Evolutionary conservation across 1,139 yeast species (phyloP), one percentile per base, ranked within the genome.

Genomic region (Suhomyces bolitotheri): DNA sequence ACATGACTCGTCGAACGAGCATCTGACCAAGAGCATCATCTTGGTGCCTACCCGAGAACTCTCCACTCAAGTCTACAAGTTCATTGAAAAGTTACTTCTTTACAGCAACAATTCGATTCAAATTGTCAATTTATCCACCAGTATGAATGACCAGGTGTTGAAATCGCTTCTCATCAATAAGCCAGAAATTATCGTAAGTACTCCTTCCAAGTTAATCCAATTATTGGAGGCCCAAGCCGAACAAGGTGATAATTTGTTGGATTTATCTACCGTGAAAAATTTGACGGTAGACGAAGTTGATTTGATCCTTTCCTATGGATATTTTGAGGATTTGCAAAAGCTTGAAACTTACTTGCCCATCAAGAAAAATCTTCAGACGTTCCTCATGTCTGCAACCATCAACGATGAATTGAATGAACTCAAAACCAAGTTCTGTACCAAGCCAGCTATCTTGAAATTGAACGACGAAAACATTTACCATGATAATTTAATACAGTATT

Each of bases 211-310:
- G 52, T 73, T 90, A 39, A 67, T 85, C 31, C 67, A 70, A 31
- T 71, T 73, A n/a, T 57, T 83, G 36, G 82, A 80, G 40, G 31
- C 36, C 7, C 36, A 36, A 20, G 73, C 73, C 35, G 64, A 66
- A 34, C 66, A 67, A 20, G 57, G 68, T 24, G 56, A 55, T 6
- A 53, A 58, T 11, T 54, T 68, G 23, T 53, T 80, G 10, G 70
- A 75, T 36, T 64, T 83, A 43, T 68, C 74, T 17, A 62, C 71
- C 20, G 75, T 92, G 36, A 73, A 73, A 41, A 86, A 77, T 54
- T 64, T 92, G 39, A 95, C 89, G 24, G 85, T 94, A 46, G 99
- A 94, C 66, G 99, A 94, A 62, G 97, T 95, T 13, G 99, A 94
- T 65, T 73, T 92, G 51, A 80, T 94, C 29, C 66, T 88, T 38